Percentiles rank a stretch among this genome's conserved stretches.
Conservation (phyloP, 352 stramenopile genomes). For the Phytophthora cryptogea region DNA sequence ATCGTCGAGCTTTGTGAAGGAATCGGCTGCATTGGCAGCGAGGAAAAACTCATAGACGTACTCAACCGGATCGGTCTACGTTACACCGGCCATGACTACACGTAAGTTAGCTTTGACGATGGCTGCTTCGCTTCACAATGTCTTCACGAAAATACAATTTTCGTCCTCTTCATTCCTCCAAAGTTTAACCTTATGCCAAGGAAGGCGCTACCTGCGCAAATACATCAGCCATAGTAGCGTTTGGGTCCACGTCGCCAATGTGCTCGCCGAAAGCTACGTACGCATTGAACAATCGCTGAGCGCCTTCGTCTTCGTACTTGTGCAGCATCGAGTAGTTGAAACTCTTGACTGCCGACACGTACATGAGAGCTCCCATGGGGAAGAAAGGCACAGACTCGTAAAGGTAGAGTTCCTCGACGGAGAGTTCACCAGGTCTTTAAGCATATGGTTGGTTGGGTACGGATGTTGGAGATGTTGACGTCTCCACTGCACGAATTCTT, state of each 20-base stretch:
- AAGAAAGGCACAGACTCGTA: constrained; percentile 59
- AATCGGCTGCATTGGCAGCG: constrained; percentile 4
- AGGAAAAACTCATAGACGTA: constrained; percentile 29
- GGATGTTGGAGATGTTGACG: constrained; percentile 42
- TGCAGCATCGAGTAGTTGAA: constrained; percentile 69
- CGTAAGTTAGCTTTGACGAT: constrained; percentile 3
- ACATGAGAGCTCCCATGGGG: constrained; percentile 47
- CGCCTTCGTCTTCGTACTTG: constrained; percentile 45
- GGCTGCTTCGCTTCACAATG: neutral
- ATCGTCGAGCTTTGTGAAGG: constrained; percentile 19
- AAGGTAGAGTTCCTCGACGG: constrained; percentile 47
- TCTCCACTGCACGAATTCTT: constrained; percentile 32
- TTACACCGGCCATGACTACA: constrained; percentile 22
- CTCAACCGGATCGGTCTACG: constrained; percentile 12
- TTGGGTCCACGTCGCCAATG: constrained; percentile 38
- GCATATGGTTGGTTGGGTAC: constrained; percentile 13
- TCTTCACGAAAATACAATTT: too few species aligned
- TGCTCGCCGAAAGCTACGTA: constrained; percentile 51
- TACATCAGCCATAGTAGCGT: constrained; percentile 43
- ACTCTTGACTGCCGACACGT: constrained; percentile 43
- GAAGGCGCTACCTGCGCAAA: constrained; percentile 14
- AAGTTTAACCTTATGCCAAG: too few species aligned
- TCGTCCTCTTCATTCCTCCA: neutral
- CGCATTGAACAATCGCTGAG: constrained; percentile 44
- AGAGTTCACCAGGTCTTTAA: constrained; percentile 26